Evolutionary conservation across 768 basidiomycete genomes (phyloP), one percentile per base, ranked within the genome.

Genomic region (Agrocybe pediades): DNA sequence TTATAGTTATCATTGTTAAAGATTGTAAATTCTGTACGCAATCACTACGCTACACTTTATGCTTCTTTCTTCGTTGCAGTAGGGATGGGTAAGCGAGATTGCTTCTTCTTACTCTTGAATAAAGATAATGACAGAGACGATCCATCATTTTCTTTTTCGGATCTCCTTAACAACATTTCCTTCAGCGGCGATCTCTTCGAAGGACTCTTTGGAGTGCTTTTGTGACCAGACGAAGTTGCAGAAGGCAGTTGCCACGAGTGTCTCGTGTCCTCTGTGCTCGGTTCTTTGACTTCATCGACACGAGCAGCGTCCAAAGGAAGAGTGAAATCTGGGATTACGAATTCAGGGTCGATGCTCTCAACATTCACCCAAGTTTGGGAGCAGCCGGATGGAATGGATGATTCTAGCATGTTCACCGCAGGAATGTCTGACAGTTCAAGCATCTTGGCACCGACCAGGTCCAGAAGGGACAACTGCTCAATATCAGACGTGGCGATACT

Each of bases 221-320:
- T 42, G 15, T 19, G 11, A 46, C 33, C 30, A 25, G 44, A 20
- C 9, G 27, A 30, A 21, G 26, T 51, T 7, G 54, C 21, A 16
- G 40, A 51, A 39, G 58, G 58, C 15, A 36, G 55, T 27, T 58
- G 48, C 59, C 57, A 58, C 20, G 62, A 62, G 16, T 54, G 56
- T 30, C 15, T 40, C 9, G 56, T 59, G 29, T 49, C 49, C 6
- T 56, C 53, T 46, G 58, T 63, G 42, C 44, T 54, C 15, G 58
- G 54, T 30, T 49, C 48, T 36, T 55, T 54, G 16, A 57, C 19
- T n/a, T 52, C 49, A 9, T 41, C 40, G 17, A 16, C 25, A 9
- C 21, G 24, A 40, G 20, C 16, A 17, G 40, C 24, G 16, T 6
- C 29, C n/a, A 24, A 36, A 40, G 43, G 2, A 27, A 19, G 48